These are phyloP conservation scores for Angophora floribunda DNA, from an alignment of 345 rosid species.

Conservation along the genomic window DNA sequence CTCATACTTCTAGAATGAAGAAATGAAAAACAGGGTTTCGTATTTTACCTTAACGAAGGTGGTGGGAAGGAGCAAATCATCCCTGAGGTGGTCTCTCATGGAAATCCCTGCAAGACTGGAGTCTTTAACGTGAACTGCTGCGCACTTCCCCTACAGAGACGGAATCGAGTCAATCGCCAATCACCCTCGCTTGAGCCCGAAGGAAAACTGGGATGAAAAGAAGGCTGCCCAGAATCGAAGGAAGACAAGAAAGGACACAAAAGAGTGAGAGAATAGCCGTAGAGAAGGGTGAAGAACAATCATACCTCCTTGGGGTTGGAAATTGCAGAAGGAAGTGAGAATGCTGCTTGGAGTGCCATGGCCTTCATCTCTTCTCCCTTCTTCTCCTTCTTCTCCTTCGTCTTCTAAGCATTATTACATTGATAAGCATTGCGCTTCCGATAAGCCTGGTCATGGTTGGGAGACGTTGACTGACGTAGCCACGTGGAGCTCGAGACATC, in stretches of 20 bases:
- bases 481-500: not conserved
- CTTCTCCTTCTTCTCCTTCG: not conserved
- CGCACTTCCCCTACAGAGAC: not conserved
- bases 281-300: not conserved
- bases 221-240: not conserved
- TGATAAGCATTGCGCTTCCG: not conserved
- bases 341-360: conserved; percentile 79
- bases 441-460: not conserved
- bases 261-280: not conserved
- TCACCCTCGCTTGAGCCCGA: not conserved
- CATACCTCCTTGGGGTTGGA: conserved; percentile 53
- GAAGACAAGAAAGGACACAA: not conserved
- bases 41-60: not conserved
- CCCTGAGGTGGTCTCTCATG: not conserved
- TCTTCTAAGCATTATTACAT: not conserved
- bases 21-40: not conserved
- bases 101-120: not conserved
- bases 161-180: not conserved
- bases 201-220: not conserved
- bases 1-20: not conserved
- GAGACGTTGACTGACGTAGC: not conserved
- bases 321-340: conserved; percentile 60
- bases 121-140: not conserved
- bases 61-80: not conserved
- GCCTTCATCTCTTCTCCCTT: not conserved